These are phyloP conservation scores for Pisolithus albus DNA, from an alignment of 768 basidiomycete genomes.

Conservation along the genomic window DNA sequence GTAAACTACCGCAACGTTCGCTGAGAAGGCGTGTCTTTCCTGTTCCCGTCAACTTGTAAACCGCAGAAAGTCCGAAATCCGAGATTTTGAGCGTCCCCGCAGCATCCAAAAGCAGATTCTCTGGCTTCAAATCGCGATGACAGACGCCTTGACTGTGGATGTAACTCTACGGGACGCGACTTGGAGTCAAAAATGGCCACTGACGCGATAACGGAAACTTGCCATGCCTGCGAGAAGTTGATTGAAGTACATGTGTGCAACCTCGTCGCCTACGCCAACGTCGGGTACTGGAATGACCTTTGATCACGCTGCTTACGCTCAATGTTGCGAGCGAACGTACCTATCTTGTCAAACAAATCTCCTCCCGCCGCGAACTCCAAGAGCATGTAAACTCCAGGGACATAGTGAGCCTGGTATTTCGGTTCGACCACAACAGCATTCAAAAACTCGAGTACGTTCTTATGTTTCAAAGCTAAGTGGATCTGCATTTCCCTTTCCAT, in stretches of 20 bases:
- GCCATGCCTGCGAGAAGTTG: conserved; percentile 85
- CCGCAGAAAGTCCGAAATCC: conserved; percentile 91
- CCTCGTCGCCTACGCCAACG: conserved; percentile 75
- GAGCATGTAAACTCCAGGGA: conserved; percentile 86
- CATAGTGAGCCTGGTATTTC: conserved; percentile 48
- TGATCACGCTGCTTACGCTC: not conserved
- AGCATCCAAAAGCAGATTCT: conserved; percentile 83
- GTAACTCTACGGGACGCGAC: conserved; percentile 47
- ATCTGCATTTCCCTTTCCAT: conserved; percentile 91
- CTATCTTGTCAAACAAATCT: conserved; percentile 97
- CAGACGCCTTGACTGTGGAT: conserved; percentile 88
- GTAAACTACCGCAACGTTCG: conserved; percentile 86
- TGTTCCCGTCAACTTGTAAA: conserved; percentile 76
- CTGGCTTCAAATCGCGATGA: conserved; percentile 95
- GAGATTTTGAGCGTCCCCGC: conserved; percentile 86
- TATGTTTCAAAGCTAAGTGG: conserved; percentile 72
- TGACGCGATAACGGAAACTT: conserved; percentile 17
- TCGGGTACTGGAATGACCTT: conserved; percentile 63
- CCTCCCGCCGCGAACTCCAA: conserved; percentile 91
- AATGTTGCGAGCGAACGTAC: conserved; percentile 37
- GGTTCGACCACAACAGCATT: conserved; percentile 69
- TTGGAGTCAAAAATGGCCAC: not conserved
- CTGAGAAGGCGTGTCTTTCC: conserved; percentile 71
- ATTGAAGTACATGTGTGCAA: conserved; percentile 85
- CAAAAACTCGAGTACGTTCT: conserved; percentile 77